Evolutionary conservation across 129 eudicot species (phyloP), one percentile per base, ranked within the genome.

Genomic region (Heracleum sosnowskyi): DNA sequence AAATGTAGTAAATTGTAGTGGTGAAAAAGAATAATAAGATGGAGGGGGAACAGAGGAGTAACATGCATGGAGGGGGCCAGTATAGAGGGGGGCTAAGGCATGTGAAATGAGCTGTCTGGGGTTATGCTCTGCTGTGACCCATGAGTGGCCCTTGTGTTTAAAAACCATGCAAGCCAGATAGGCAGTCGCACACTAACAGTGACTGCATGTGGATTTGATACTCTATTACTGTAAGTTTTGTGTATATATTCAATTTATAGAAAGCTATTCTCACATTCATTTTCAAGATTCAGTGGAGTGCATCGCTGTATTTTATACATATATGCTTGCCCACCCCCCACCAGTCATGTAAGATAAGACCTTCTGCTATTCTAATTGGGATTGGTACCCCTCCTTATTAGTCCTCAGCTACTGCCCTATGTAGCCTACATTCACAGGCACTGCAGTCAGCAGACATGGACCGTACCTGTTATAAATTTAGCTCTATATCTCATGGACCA

Each of bases 241-340:
- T 76, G 46, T 81, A 83, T 5, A 37, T 37, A 3, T 37, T 37
- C 40, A 37, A 37, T 37, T 3, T 37, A 66, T 31, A 35, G 51
- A 68, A 13, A 35, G 34, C 68, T 40, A 11, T 11, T 11, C 47
- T 44, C 47, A 44, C 47, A 7, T 69, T 77, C 35, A 35, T 70
- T 72, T 68, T 69, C 64, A 40, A 82, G 6, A 28, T 49, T 39
- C 77, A 76, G 60, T 26, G 55, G 39, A 72, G 69, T 76, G 70
- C 39, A 16, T 36, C n/a, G 57, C 57, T 49, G 57, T 49, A 49
- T 17, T 49, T 49, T 49, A 49, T 49, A 6, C 57, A 49, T 49
- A 49, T 49, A 46, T 46, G 53, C 53, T 3, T 15, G 53, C 1
- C 57, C 24, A 17, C 24, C 57, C 51, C 57, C 57, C 12, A 4